Evolutionary conservation across 1,139 yeast genomes (phyloP).

Genomic region (Pichia norvegensis): DNA sequence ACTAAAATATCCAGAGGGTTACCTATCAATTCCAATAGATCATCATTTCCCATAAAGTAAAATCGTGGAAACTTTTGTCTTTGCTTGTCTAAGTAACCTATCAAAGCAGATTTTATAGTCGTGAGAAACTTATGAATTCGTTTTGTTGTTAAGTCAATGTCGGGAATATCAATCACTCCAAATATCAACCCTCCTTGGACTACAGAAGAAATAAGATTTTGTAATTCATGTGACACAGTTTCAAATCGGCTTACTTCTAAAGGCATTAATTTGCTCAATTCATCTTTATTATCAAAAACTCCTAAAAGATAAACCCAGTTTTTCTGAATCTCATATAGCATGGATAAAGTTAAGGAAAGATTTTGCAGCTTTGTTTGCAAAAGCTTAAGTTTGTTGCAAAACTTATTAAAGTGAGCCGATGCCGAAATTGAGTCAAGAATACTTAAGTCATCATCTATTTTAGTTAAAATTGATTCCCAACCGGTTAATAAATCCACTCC

Average conservation of each 20-base stretch:
- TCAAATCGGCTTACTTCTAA: conserved; percentile 63
- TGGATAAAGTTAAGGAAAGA: conserved; percentile 48
- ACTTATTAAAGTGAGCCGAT: conserved; percentile 55
- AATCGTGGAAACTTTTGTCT: conserved; percentile 74
- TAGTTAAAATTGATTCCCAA: conserved; percentile 60
- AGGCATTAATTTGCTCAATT: conserved; percentile 58
- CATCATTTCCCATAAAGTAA: conserved; percentile 87
- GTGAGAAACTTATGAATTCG: conserved; percentile 49
- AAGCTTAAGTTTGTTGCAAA: conserved; percentile 50
- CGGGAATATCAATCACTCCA: conserved; percentile 50
- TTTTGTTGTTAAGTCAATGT: conserved; percentile 41
- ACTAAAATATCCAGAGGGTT: conserved; percentile 42
- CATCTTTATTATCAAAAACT: conserved; percentile 54
- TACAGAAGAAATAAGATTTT: conserved; percentile 43
- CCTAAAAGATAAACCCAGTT: conserved; percentile 87
- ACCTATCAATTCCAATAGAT: conserved; percentile 76
- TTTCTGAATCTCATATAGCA: conserved; percentile 82
- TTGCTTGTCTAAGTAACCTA: conserved; percentile 75
- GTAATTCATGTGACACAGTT: conserved; percentile 56
- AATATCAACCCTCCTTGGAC: conserved; percentile 46
- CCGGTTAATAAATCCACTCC: conserved; percentile 54
- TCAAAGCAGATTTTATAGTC: conserved; percentile 57
- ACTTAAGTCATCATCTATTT: conserved; percentile 53
- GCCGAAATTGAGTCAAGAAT: conserved; percentile 63
- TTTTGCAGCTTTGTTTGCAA: conserved; percentile 52